These are phyloP conservation scores for Fomitopsis schrenkii DNA, from an alignment of 1,284 basidiomycete genomes.

Conservation along the genomic window DNA sequence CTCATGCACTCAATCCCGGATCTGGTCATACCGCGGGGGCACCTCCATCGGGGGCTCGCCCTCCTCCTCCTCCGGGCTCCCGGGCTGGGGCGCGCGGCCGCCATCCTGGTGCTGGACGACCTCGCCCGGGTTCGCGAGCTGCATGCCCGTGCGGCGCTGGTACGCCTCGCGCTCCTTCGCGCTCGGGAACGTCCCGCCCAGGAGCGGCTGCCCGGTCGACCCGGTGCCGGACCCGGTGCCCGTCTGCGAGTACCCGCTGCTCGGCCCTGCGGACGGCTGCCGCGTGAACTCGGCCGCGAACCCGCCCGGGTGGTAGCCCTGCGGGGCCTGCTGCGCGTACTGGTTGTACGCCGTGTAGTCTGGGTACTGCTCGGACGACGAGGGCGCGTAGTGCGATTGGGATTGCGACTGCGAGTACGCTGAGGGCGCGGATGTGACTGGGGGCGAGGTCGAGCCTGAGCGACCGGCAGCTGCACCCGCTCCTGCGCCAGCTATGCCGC, in stretches of 20 bases:
- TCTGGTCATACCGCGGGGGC: constrained; percentile 33
- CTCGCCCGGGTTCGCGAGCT: constrained; percentile 21
- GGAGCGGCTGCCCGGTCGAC: constrained; percentile 9
- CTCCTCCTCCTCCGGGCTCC: constrained; percentile 17
- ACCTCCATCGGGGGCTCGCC: constrained; percentile 23
- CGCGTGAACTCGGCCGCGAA: constrained; percentile 15
- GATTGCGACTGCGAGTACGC: constrained; percentile 14
- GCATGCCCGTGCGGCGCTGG: constrained; percentile 10
- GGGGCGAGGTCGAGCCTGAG: constrained; percentile 13
- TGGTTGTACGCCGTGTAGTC: constrained; percentile 18
- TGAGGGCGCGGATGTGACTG: constrained; percentile 18
- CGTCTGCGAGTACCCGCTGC: constrained; percentile 11
- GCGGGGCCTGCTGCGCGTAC: neutral
- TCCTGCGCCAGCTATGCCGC: constrained; percentile 17
- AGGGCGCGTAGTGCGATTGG: constrained; percentile 16
- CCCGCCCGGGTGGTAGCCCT: constrained; percentile 10
- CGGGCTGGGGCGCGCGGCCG: constrained; percentile 19
- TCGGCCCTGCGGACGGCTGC: constrained; percentile 26
- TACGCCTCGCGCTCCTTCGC: constrained; percentile 31
- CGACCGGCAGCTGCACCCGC: constrained; percentile 8
- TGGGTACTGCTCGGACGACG: constrained; percentile 20
- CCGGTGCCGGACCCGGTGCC: constrained; percentile 3
- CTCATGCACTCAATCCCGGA: constrained; percentile 6
- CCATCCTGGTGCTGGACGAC: constrained; percentile 29
- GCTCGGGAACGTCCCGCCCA: constrained; percentile 16